Evolutionary conservation across 2,329 filamentous ascomycete genomes (phyloP), one percentile per base, ranked within the genome.

Genomic region (Botrytis fragariae): DNA sequence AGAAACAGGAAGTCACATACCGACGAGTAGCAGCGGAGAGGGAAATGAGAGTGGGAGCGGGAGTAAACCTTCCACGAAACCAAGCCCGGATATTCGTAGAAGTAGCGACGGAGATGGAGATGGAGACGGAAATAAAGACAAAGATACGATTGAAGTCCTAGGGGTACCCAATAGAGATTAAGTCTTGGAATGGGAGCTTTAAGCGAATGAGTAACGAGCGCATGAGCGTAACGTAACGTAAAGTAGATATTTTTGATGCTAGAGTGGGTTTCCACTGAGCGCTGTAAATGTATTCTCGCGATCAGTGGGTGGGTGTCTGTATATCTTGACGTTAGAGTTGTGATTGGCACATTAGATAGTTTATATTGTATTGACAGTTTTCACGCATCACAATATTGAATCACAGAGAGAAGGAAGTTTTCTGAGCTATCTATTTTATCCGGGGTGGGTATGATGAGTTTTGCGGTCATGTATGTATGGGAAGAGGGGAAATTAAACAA

Each of bases 141-240:
- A 20, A 29, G 29, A 48, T 64, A 22, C 0, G n/a, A 67, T 14
- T 7, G 45, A 37, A 14, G 8, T 22, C 2, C 45, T 29, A 4
- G 14, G 10, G 22, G 22, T 20, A 3, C 4, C 3, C 16, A 5
- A 9, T 9, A 29, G 51, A 29, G 3, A 0, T n/a, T 7, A 3
- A 51, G 5, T 10, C 12, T 18, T 12, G 35, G 3, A n/a, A 7
- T 20, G 39, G 20, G 12, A 51, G 29, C 1, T 14, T 37, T 14
- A 1, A 51, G 12, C 12, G 14, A 9, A 14, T 22, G 1, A 10
- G 0, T 29, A 68, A 42, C 6, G 32, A 35, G 16, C 6, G 14
- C 12, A 14, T n/a, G 22, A 1, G 12, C 12, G 22, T 37, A n/a
- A 51, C 9, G 10, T 18, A 48, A n/a, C 7, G 44, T 35, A 37